Evolutionary conservation across 2,329 filamentous ascomycete species (phyloP).

Genomic region (Emmonsiellopsis sp.): DNA sequence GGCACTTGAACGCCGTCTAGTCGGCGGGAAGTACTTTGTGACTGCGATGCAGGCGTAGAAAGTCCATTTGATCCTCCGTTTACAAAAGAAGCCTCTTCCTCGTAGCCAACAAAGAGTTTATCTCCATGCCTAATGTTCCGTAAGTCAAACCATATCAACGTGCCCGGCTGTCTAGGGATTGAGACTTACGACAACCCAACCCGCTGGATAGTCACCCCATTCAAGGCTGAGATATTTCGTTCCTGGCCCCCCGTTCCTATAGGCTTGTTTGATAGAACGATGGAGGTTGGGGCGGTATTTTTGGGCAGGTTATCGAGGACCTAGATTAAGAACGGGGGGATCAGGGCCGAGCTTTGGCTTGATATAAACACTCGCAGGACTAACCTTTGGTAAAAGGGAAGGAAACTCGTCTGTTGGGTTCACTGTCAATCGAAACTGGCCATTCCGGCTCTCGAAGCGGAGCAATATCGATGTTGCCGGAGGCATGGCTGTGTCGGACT

Average conservation of each 20-base stretch:
- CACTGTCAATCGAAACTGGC: conserved; percentile 77
- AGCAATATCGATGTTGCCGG: conserved; percentile 58
- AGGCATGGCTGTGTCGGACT: conserved; percentile 20
- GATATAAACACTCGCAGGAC: background rate
- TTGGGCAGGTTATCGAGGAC: conserved; percentile 52
- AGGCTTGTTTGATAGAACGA: conserved; percentile 52
- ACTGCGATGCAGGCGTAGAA: conserved; percentile 14
- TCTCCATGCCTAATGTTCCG: conserved; percentile 65
- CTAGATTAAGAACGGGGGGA: conserved; percentile 21
- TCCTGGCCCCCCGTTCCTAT: conserved; percentile 48
- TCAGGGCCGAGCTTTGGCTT: background rate
- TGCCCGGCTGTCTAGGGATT: too few species aligned
- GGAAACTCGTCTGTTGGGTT: conserved; percentile 65
- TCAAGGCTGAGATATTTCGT: conserved; percentile 41
- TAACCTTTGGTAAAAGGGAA: conserved; percentile 41
- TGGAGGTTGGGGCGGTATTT: conserved; percentile 44
- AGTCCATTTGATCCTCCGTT: conserved; percentile 38
- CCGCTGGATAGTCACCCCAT: conserved; percentile 46
- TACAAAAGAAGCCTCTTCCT: conserved; percentile 43
- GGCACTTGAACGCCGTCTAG: conserved; percentile 28
- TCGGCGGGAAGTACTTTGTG: conserved; percentile 19
- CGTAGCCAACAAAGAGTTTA: conserved; percentile 77
- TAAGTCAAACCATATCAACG: background rate
- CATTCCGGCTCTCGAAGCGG: conserved; percentile 81
- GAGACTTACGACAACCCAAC: conserved; percentile 46